Evolutionary conservation across 805 yeast genomes (phyloP).

Genomic region (Yarrowia sp.): DNA sequence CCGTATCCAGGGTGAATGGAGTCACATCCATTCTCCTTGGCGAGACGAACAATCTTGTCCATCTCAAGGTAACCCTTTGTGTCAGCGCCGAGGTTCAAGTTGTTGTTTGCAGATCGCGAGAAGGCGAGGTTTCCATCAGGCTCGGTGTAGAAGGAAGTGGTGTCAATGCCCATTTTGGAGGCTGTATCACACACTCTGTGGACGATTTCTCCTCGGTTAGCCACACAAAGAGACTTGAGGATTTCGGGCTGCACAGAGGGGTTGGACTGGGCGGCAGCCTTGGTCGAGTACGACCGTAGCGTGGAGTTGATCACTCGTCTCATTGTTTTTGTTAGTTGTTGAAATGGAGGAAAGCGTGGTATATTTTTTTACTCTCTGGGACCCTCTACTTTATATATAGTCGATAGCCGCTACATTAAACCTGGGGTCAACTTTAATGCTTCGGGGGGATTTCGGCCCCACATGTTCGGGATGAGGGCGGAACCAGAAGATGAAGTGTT

Average conservation of each 20-base stretch:
- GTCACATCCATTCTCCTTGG: constrained; percentile 49
- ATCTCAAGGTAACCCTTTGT: constrained; percentile 39
- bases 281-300: constrained; percentile 20
- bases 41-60: constrained; percentile 49
- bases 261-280: constrained; percentile 6
- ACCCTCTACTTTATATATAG: constrained; percentile 21
- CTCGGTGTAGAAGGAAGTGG: constrained; percentile 37
- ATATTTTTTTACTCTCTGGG: background rate
- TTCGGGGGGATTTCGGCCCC: constrained; percentile 25
- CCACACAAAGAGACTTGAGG: constrained; percentile 43
- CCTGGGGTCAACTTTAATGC: constrained; percentile 24
- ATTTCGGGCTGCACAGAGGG: constrained; percentile 13
- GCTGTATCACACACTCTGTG: constrained; percentile 35
- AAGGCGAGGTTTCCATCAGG: constrained; percentile 34
- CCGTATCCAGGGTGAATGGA: constrained; percentile 59
- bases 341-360: background rate
- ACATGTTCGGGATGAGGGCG: constrained; percentile 18
- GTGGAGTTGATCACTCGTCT: constrained; percentile 25
- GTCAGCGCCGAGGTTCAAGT: constrained; percentile 32
- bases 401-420: constrained; percentile 23
- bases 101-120: constrained; percentile 31
- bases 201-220: constrained; percentile 55
- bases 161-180: constrained; percentile 35
- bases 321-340: constrained; percentile 1
- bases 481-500: background rate